Evolutionary conservation across 2,329 filamentous ascomycete species (phyloP), one percentile per base, ranked within the genome.

Genomic region (Clarireedia paspali): DNA sequence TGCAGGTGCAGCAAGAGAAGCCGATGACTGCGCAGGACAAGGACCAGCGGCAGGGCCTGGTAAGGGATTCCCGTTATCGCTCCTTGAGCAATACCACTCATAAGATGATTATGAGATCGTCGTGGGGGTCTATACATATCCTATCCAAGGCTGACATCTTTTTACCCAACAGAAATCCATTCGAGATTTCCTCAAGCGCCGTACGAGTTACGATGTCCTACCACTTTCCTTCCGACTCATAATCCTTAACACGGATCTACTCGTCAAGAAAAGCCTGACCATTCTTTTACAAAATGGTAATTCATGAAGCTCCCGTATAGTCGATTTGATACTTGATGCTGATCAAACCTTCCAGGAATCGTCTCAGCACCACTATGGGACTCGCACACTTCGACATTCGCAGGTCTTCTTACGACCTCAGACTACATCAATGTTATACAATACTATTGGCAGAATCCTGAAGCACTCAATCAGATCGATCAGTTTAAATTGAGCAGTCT

Each of bases 381-480:
- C 72, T 96, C 92, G 26, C 87, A 88, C 62, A 89, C 86, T 4
- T 95, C 91, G 26, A 90, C 88, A 38, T 99, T 97, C 72, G 94
- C 92, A 42, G 94, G 94, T 40, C 82, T 99, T 49, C 79, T 99
- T 62, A 99, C 94, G 27, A 94, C 91, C 60, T 95, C 91, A 59
- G 94, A 99, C 74, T 99, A 94, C 71, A 95, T 99, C 74, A 99
- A 99, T 68, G 87, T 99, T 56, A 95, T 99, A 42, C 92, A 97
- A 71, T 99, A 99, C 74, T 97, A 99, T 77, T 96, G 91, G 78
- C 91, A 97, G 72, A 95, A 94, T 65, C 94, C 92, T 2, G 89
- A 95, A 63, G 88, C 91, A 57, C 81, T 97, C 59, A 84, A 85
- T 62, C 85, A 92, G 69, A 88, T 99, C 65, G 94, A 97, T 63